phyloP scores from a whole-genome alignment of 2,329 filamentous ascomycete genomes.

The Zalaria sp. region DNA sequence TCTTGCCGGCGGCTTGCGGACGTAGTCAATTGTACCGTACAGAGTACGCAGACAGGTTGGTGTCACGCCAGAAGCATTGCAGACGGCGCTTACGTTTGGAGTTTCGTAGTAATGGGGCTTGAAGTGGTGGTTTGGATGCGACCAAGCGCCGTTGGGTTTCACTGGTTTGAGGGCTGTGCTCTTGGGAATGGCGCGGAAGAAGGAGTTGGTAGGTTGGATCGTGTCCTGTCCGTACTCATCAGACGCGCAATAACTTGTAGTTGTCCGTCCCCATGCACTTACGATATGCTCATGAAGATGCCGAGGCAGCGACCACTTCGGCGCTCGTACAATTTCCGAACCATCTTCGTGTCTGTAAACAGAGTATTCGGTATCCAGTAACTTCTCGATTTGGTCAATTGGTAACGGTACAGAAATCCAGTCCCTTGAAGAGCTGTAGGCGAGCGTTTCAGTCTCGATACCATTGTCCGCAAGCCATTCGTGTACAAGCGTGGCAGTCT shows the following conservation, averaged over 20 bases:
- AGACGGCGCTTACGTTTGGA: constrained; percentile 24
- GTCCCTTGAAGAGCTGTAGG: constrained; percentile 40
- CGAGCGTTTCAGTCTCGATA: constrained; percentile 24
- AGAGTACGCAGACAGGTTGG: constrained; percentile 39
- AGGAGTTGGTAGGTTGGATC: constrained; percentile 47
- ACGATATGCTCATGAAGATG: constrained; percentile 42
- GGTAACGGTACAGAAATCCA: constrained; percentile 42
- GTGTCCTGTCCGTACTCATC: constrained; percentile 22
- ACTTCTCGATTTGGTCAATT: constrained; percentile 35
- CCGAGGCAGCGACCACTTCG: constrained; percentile 42
- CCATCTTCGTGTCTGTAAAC: constrained; percentile 39
- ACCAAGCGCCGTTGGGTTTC: constrained; percentile 12
- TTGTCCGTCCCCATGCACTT: too few species aligned
- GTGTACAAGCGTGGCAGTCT: constrained; percentile 37
- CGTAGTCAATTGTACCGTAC: constrained; percentile 41
- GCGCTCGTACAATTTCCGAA: constrained; percentile 35
- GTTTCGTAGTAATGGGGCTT: constrained; percentile 4
- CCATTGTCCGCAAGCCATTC: constrained; percentile 43
- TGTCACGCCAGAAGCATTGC: constrained; percentile 38
- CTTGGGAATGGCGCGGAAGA: constrained; percentile 30
- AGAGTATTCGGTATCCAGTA: constrained; percentile 39
- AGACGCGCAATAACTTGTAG: too few species aligned
- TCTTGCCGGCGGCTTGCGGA: constrained; percentile 27
- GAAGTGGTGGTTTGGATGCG: constrained; percentile 3
- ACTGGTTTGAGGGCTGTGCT: constrained; percentile 10